Percentiles rank a stretch among this genome's conserved stretches.
Conservation (phyloP, 2,329 filamentous ascomycete species). For the Dactylellina drechsleri region DNA sequence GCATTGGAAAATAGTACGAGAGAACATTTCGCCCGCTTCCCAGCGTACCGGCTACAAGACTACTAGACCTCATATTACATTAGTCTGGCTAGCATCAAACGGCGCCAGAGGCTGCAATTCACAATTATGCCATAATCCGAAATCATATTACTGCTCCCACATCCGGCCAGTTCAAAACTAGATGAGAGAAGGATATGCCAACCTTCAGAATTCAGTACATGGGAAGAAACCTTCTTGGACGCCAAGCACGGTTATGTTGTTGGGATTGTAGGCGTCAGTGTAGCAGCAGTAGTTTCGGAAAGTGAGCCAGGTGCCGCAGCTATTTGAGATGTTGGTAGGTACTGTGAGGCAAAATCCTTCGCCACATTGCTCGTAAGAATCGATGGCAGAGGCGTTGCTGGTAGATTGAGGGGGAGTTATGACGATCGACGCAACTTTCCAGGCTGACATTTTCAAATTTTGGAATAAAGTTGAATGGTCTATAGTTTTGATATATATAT, state of each 20-base stretch:
- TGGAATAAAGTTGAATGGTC: background rate
- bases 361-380: background rate
- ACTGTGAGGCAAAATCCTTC: background rate
- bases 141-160: too few species aligned
- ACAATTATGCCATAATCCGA: too few species aligned
- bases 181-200: too few species aligned
- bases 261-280: background rate
- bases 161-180: too few species aligned
- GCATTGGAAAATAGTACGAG: too few species aligned
- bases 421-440: background rate
- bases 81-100: too few species aligned
- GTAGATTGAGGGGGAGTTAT: background rate
- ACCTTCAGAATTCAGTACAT: too few species aligned
- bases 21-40: too few species aligned
- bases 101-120: too few species aligned
- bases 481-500: background rate
- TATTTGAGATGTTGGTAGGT: background rate
- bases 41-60: too few species aligned
- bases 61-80: too few species aligned
- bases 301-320: background rate
- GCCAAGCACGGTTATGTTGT: background rate
- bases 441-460: background rate
- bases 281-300: background rate
- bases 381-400: background rate
- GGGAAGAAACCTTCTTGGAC: background rate